These are phyloP conservation scores for Aspergillus sp. DNA, from an alignment of 2,329 filamentous ascomycete genomes.

Conservation along the genomic window DNA sequence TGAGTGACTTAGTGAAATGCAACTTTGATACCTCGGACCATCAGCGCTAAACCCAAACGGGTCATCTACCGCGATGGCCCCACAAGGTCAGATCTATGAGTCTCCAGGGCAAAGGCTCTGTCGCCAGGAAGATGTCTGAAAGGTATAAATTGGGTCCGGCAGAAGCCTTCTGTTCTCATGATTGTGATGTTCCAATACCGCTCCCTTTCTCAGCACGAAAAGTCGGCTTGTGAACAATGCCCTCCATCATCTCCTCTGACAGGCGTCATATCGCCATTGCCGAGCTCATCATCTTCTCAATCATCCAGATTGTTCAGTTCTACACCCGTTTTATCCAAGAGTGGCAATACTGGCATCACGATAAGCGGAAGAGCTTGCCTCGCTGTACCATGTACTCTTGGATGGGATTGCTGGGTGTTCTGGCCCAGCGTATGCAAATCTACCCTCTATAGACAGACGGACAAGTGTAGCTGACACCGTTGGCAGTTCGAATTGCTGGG, in stretches of 20 bases:
- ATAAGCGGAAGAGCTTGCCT: conserved; percentile 11
- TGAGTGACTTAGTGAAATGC: no score
- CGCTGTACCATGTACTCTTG: conserved; percentile 28
- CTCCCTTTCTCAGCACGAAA: neutral
- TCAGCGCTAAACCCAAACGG: conserved; percentile 24
- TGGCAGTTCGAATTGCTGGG: conserved; percentile 25
- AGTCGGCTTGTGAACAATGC: neutral
- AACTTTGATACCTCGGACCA: neutral
- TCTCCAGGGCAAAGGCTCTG: neutral
- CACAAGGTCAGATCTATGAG: conserved; percentile 3
- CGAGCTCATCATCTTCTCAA: conserved; percentile 24
- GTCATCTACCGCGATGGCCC: conserved; percentile 27
- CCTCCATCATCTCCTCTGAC: neutral
- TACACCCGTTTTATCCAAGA: conserved; percentile 25
- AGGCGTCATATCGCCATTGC: conserved; percentile 23
- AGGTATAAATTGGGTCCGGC: no score
- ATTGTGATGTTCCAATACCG: neutral
- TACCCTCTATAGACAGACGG: neutral
- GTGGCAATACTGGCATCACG: conserved; percentile 29
- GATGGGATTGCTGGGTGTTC: conserved; percentile 26
- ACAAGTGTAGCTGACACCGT: neutral
- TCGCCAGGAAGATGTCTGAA: no score
- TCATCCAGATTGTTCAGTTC: conserved; percentile 22
- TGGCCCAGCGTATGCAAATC: conserved; percentile 24
- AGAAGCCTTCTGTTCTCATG: no score